Evolutionary conservation across 164 flowering plant species (phyloP).

Genomic region (Macadamia integrifolia): DNA sequence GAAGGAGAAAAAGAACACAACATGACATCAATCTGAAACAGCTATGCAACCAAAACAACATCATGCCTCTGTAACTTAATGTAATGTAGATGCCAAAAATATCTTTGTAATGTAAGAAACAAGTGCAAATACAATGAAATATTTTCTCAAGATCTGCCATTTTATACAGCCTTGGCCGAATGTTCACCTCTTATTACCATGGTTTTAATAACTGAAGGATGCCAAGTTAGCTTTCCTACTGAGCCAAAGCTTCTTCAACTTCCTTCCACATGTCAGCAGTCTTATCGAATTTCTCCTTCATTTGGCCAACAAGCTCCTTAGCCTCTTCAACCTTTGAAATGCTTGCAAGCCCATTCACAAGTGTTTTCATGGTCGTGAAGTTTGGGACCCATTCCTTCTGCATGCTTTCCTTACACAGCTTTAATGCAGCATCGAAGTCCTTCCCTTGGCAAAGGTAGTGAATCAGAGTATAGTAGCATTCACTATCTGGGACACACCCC

Average conservation of each 20-base stretch:
- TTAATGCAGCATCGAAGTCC: conserved; percentile 58
- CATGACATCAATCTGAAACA: too few species aligned
- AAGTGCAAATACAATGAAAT: not conserved
- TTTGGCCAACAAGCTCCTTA: conserved; percentile 31
- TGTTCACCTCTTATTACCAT: not conserved
- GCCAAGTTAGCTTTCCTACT: conserved; percentile 15
- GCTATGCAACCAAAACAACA: too few species aligned
- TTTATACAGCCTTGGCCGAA: not conserved
- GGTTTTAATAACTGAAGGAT: too few species aligned
- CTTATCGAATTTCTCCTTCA: conserved; percentile 54
- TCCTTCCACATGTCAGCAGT: conserved; percentile 58
- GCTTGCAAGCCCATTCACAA: conserved; percentile 72
- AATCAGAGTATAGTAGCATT: conserved; percentile 55
- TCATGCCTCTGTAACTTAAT: too few species aligned
- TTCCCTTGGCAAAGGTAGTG: conserved; percentile 49
- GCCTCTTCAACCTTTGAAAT: conserved; percentile 60
- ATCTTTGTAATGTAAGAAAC: too few species aligned
- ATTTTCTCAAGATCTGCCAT: not conserved
- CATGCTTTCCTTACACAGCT: conserved; percentile 46
- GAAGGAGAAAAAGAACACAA: too few species aligned
- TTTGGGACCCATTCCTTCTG: conserved; percentile 67
- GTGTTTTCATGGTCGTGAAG: conserved; percentile 54
- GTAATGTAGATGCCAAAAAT: too few species aligned
- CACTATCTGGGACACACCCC: conserved; percentile 41
- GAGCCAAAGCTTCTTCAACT: conserved; percentile 51